A percentile compares a stretch with the other conserved stretches of the same genome.
phyloP scores from a whole-genome alignment of 495 filamentous ascomycete genomes.

The Podospora tetraspora region DNA sequence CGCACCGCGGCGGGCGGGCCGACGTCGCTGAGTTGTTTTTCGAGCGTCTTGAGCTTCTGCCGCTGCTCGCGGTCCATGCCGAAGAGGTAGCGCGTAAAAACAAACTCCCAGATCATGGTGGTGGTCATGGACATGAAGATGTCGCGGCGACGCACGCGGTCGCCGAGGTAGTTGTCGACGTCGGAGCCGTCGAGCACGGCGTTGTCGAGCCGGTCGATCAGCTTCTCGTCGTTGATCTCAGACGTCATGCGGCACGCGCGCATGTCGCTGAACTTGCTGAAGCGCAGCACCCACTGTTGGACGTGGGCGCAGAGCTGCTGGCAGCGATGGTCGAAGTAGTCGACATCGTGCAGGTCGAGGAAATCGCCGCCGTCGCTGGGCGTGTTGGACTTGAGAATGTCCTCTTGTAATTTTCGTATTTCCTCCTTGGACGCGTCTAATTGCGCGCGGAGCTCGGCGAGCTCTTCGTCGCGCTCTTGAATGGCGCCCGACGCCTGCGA shows the following conservation, averaged over 20 bases:
- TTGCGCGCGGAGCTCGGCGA: slow-evolving; percentile 69
- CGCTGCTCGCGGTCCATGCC: slow-evolving; percentile 97
- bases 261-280: slow-evolving; percentile 92
- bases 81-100: slow-evolving; percentile 96
- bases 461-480: slow-evolving; percentile 74
- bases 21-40: slow-evolving; percentile 84
- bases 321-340: slow-evolving; percentile 92
- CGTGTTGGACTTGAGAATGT: slow-evolving; percentile 53
- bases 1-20: slow-evolving; percentile 77
- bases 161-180: slow-evolving; percentile 75
- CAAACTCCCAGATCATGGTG: slow-evolving; percentile 96
- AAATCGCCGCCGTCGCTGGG: slow-evolving; percentile 61
- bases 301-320: slow-evolving; percentile 89
- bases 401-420: slow-evolving; percentile 73
- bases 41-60: slow-evolving; percentile 89
- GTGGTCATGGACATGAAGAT: slow-evolving; percentile 96
- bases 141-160: slow-evolving; percentile 79
- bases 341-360: slow-evolving; percentile 76
- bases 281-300: slow-evolving; percentile 92
- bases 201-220: slow-evolving; percentile 88
- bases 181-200: slow-evolving; percentile 89
- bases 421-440: slow-evolving; percentile 71
- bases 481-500: slow-evolving; percentile 56
- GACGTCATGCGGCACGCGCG: slow-evolving; percentile 72
- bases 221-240: slow-evolving; percentile 80